Evolutionary conservation across 306 rosid genomes (phyloP).

Genomic region (Arachis stenosperma): DNA sequence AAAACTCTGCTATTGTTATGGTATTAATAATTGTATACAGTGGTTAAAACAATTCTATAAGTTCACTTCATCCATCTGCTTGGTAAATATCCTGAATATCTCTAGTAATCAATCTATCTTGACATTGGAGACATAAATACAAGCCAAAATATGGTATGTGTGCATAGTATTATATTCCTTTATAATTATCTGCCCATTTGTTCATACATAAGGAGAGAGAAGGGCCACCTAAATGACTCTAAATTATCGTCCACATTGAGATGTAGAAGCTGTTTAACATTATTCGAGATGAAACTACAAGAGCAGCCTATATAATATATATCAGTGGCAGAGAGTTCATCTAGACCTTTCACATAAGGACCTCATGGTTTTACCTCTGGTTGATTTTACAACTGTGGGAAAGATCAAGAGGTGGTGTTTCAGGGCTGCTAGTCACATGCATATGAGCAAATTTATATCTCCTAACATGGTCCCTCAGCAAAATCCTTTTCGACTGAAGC

Average conservation of each 20-base stretch:
- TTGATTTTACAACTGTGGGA: not conserved
- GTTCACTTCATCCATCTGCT: conserved; percentile 30
- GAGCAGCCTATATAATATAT: not conserved
- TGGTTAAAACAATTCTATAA: not conserved
- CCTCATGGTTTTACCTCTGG: conserved; percentile 12
- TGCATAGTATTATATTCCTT: conserved; percentile 6
- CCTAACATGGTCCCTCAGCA: not conserved
- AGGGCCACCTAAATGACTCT: conserved; percentile 11
- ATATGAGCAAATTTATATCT: not conserved
- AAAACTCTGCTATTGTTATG: conserved; percentile 8
- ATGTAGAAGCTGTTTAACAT: not conserved
- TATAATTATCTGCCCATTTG: not conserved
- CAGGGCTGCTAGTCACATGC: not conserved
- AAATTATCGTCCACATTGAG: conserved; percentile 4
- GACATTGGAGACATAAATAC: not conserved
- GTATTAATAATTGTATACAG: conserved; percentile 2
- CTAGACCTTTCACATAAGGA: conserved; percentile 3
- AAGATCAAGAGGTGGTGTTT: conserved; percentile 12
- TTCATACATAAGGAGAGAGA: not conserved
- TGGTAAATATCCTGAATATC: not conserved
- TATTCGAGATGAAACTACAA: not conserved
- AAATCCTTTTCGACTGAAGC: not conserved
- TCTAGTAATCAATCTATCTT: not conserved
- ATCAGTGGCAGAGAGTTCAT: conserved; percentile 9
- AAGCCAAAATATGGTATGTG: not conserved